Conservation (phyloP, 805 yeast genomes). For the Saccharomycopsis sp. region DNA sequence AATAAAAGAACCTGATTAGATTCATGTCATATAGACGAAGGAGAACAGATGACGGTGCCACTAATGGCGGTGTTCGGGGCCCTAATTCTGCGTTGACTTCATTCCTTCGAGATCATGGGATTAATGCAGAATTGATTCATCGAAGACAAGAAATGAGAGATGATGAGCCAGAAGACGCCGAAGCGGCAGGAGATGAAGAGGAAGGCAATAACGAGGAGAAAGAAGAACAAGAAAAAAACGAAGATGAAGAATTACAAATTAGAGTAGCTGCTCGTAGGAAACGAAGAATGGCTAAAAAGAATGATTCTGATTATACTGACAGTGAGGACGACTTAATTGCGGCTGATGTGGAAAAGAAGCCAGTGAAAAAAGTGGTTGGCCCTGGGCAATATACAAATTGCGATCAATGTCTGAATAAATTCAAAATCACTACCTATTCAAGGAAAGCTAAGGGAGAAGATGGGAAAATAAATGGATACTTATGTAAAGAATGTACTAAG, state of each 20-base stretch:
- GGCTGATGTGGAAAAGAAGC: constrained; percentile 24
- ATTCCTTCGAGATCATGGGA: constrained; percentile 83
- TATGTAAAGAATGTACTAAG: constrained; percentile 58
- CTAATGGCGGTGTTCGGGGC: constrained; percentile 32
- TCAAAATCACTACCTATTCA: constrained; percentile 15
- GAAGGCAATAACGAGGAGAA: constrained; percentile 19
- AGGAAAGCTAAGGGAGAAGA: constrained; percentile 28
- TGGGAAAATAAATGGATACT: constrained; percentile 50
- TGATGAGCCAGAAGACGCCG: constrained; percentile 27
- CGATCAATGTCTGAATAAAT: constrained; percentile 42
- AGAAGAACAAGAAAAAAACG: constrained; percentile 6
- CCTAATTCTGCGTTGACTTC: constrained; percentile 87
- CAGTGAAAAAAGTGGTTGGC: constrained; percentile 34
- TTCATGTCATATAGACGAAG: constrained; percentile 24
- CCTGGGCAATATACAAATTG: constrained; percentile 54
- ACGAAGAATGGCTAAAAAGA: constrained; percentile 32
- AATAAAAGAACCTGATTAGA: constrained; percentile 27
- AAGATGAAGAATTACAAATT: constrained; percentile 28
- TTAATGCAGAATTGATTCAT: constrained; percentile 73
- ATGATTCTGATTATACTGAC: constrained; percentile 28
- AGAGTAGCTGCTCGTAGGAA: constrained; percentile 37
- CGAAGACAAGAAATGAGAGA: constrained; percentile 34
- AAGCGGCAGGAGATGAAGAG: constrained; percentile 22
- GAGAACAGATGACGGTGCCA: constrained; percentile 2
- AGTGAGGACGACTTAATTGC: constrained; percentile 29